These are phyloP conservation scores for Sicyos edulis DNA, from an alignment of 306 rosid species.

Conservation along the genomic window DNA sequence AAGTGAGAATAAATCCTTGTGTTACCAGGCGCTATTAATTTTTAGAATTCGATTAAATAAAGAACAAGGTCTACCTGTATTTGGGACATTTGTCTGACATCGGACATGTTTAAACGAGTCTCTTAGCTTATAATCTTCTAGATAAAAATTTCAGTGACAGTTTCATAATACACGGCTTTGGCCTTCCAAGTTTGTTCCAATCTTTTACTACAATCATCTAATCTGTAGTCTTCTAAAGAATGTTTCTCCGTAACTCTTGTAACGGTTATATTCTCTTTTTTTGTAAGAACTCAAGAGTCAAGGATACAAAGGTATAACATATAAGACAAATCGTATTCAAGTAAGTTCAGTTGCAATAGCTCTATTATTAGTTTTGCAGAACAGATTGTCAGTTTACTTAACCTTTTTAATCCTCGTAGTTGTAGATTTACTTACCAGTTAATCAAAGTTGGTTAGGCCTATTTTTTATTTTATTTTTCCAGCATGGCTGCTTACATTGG, in stretches of 20 bases:
- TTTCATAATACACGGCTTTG: not conserved
- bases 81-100: not conserved
- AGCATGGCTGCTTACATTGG: not conserved
- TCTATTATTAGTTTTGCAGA: not conserved
- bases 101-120: not conserved
- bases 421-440: not conserved
- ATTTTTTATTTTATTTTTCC: not conserved
- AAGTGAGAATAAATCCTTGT: not conserved
- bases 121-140: not conserved
- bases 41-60: not conserved
- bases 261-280: not conserved
- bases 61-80: not conserved
- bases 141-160: not conserved
- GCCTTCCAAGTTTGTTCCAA: not conserved
- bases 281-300: too few species aligned
- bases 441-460: not conserved
- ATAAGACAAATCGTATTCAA: not conserved
- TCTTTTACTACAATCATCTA: not conserved
- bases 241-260: not conserved
- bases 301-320: not conserved
- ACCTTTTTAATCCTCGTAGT: not conserved
- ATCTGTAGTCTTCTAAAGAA: constrained; percentile 3
- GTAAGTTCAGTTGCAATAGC: not conserved
- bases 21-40: not conserved
- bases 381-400: not conserved